Base-by-base conservation (phyloP, 2,329 filamentous ascomycete genomes). In the Cadophora luteo-olivacea region DNA sequence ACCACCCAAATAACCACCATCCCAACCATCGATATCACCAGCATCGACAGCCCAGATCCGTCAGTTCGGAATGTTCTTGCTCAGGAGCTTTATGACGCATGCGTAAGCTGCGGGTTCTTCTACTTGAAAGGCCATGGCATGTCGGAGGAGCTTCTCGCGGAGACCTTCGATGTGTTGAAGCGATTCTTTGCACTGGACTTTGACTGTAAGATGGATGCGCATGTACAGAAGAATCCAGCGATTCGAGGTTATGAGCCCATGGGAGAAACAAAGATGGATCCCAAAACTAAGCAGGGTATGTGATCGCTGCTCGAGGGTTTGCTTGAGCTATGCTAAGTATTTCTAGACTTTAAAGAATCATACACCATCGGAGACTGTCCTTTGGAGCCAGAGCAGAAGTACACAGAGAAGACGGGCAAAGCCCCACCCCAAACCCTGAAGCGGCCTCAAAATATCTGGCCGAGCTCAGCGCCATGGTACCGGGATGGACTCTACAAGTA, bases 141-240 rank as follows among this genome's bases (percentile, higher is more conserved):
- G 25, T 64, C 66, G 12, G 60, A 57, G 25, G n/a, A 58, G 6
- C 61, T 68, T 6, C 66, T 60, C 24, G 11, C 19, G 4, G 14
- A 52, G n/a, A 68, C 61, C 4, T 68, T 64, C 22, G 61, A 61
- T 38, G 38, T 64, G 0, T 29, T 61, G 52, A 64, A 68, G 29
- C 29, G 55, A 14, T 68, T 64, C 32, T 68, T 68, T 22, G 51
- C 51, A 0, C n/a, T 68, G 19, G 41, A 60, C 41, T 16, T 61
- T 14, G 52, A 68, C 16, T 51, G 52, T 8, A 64, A 68, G 24
- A 68, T 68, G 66, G 61, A 64, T 61, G 61, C 61, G 16, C 66
- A 68, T 64, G 61, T 68, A 5, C 66, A 68, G 41, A 68, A 68
- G 45, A 68, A 68, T 51, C 66, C 66, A 0, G 66, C 66, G 0